Conservation (phyloP, 805 yeast species). For the fission yeast (Schizosaccharomyces pombe) region DNA sequence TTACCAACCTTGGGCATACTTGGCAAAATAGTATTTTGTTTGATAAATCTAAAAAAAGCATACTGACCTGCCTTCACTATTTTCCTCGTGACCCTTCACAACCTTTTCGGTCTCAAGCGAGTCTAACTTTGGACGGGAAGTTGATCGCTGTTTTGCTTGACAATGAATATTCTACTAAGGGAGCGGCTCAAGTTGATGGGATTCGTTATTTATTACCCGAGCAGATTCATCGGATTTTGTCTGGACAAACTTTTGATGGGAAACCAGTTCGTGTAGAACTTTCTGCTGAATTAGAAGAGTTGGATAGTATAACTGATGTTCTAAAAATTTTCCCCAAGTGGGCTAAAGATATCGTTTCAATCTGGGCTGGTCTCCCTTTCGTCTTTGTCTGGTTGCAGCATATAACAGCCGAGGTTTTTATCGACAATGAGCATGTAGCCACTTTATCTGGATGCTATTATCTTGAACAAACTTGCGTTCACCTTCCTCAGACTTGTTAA, state of each 20-base stretch:
- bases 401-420: neutral
- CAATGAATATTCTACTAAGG: neutral
- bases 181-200: neutral
- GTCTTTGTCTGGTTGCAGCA: slow-evolving; percentile 3
- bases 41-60: neutral
- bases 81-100: neutral
- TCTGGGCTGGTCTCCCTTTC: slow-evolving; percentile 5
- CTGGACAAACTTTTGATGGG: neutral
- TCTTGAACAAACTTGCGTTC: slow-evolving; percentile 2
- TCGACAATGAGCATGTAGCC: neutral
- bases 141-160: neutral
- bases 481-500: neutral
- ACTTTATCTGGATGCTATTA: neutral
- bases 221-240: neutral
- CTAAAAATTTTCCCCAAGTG: slow-evolving; percentile 3
- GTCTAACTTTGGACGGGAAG: neutral
- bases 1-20: slow-evolving; percentile 3
- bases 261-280: neutral
- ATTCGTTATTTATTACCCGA: neutral
- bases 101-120: neutral
- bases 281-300: neutral
- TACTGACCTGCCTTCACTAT: neutral
- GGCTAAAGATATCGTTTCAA: slow-evolving; percentile 3
- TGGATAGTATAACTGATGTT: slow-evolving; percentile 3
- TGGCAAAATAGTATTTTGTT: neutral